Percentiles rank a stretch among this genome's conserved stretches.
These are phyloP conservation scores for Articulospora tetracladia DNA, from an alignment of 495 filamentous ascomycete genomes.

Conservation along the genomic window DNA sequence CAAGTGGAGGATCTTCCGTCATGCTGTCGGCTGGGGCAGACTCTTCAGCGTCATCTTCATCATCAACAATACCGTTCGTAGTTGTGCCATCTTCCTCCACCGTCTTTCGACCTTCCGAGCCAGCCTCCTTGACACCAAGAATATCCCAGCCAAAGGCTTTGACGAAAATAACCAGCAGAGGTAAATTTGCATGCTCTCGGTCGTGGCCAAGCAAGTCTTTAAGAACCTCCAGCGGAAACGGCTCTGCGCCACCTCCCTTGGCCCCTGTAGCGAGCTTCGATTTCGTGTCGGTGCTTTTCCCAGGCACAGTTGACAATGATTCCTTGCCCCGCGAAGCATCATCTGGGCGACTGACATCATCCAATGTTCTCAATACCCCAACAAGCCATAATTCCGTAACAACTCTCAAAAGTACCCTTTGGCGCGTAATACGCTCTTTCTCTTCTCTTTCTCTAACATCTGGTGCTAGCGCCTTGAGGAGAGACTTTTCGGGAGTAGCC, in stretches of 20 bases:
- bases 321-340: constrained; percentile 70
- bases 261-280: constrained; percentile 36
- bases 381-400: constrained; percentile 97
- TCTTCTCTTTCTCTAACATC: constrained; percentile 93
- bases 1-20: constrained; percentile 66
- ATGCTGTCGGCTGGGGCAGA: constrained; percentile 35
- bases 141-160: constrained; percentile 97
- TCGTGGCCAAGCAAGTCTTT: constrained; percentile 95
- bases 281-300: constrained; percentile 51
- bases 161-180: constrained; percentile 88
- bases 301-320: constrained; percentile 38
- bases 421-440: constrained; percentile 83
- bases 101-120: constrained; percentile 72
- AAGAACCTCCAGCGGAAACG: constrained; percentile 91
- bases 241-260: constrained; percentile 63
- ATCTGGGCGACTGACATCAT: constrained; percentile 84
- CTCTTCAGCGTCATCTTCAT: constrained; percentile 41
- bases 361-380: constrained; percentile 77
- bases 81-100: constrained; percentile 81
- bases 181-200: constrained; percentile 85
- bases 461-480: constrained; percentile 70
- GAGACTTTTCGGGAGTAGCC: constrained; percentile 84
- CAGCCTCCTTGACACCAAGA: constrained; percentile 67
- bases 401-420: constrained; percentile 80
- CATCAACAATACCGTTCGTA: constrained; percentile 39